Base-by-base conservation (phyloP, 768 basidiomycete species). In the Leccinellum luteum region DNA sequence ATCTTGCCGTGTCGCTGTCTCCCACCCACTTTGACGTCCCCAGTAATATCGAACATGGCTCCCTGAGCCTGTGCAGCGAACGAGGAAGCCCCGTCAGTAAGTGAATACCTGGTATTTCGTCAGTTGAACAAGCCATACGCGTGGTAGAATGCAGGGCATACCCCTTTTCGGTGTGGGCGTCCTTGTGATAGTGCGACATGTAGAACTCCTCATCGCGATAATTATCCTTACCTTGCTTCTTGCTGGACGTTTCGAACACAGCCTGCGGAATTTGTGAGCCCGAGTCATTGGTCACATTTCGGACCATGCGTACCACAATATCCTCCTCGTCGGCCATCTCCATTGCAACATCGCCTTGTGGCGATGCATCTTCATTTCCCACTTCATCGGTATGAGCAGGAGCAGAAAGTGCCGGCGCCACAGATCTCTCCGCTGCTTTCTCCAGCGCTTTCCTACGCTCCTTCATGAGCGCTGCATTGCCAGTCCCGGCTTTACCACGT, bases 151-250 rank as follows among this genome's bases (percentile, higher is more conserved):
- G n/a, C 27, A 51, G 30, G 45, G 73, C 81, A 56, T 70, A 94
- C 94, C 95, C 95, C 75, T 92, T 92, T 69, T 98, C 95, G 1
- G 92, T 87, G 52, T 80, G 77, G 34, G 90, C 87, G 59, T 88
- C 92, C 66, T 90, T 91, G 70, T 95, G 93, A 65, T 87, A 86
- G 76, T 98, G 86, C 2, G 91, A 89, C 83, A 98, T 86, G 73
- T 94, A 98, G 66, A 92, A 96, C 35, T 91, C 87, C 3, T 85
- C 80, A 64, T 98, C 95, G 10, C 84, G 84, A 73, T 79, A 94
- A 43, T 74, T 76, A 15, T 77, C 78, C 58, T 78, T 77, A 7
- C 60, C 68, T 10, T 61, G 64, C 51, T 76, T 83, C 65, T 77
- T 79, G 55, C 69, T 74, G 41, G 79, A 75, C 17, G 75, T 78